A percentile compares a stretch with the other conserved stretches of the same genome.
Conservation (phyloP, 495 filamentous ascomycete genomes). For the Podospora pseudopauciseta region DNA sequence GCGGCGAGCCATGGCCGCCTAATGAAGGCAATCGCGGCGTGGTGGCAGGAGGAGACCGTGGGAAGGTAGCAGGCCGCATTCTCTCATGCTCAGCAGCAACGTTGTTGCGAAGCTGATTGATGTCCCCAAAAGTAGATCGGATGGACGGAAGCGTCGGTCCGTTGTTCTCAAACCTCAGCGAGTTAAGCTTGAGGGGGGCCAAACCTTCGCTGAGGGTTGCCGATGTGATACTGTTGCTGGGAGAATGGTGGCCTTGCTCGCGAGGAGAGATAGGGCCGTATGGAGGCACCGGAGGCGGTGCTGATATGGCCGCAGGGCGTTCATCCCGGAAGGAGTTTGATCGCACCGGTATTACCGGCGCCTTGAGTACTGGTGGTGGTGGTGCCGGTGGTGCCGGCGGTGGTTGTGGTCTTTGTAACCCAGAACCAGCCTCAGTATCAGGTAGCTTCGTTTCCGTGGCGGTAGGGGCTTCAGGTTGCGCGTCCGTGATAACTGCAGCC, state of each 20-base stretch:
- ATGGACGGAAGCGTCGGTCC: slow-evolving; percentile 48
- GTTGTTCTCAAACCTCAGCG: slow-evolving; percentile 43
- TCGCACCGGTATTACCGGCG: slow-evolving; percentile 22
- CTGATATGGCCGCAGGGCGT: slow-evolving; percentile 12
- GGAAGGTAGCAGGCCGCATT: slow-evolving; percentile 26
- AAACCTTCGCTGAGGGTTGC: slow-evolving; percentile 38
- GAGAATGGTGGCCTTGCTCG: slow-evolving; percentile 32
- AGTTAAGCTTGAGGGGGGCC: slow-evolving; percentile 48
- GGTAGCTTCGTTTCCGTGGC: slow-evolving; percentile 29
- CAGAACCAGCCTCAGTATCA: slow-evolving; percentile 28
- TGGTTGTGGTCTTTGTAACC: slow-evolving; percentile 21
- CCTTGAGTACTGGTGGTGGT: slow-evolving; percentile 16
- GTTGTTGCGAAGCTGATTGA: slow-evolving; percentile 63
- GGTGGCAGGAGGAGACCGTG: slow-evolving; percentile 25
- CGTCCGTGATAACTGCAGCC: slow-evolving; percentile 26
- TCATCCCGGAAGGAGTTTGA: slow-evolving; percentile 22
- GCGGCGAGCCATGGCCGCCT: slow-evolving; percentile 30
- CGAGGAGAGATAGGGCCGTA: slow-evolving; percentile 20
- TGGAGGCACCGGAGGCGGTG: not conserved
- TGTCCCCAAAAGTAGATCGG: slow-evolving; percentile 37
- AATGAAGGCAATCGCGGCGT: slow-evolving; percentile 23
- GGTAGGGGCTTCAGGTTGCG: slow-evolving; percentile 23
- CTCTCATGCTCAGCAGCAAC: slow-evolving; percentile 39
- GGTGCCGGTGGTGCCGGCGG: slow-evolving; percentile 22
- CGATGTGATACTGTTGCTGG: slow-evolving; percentile 27